phyloP scores from a whole-genome alignment of 2,329 filamentous ascomycete species.

The Cercospora sp. region DNA sequence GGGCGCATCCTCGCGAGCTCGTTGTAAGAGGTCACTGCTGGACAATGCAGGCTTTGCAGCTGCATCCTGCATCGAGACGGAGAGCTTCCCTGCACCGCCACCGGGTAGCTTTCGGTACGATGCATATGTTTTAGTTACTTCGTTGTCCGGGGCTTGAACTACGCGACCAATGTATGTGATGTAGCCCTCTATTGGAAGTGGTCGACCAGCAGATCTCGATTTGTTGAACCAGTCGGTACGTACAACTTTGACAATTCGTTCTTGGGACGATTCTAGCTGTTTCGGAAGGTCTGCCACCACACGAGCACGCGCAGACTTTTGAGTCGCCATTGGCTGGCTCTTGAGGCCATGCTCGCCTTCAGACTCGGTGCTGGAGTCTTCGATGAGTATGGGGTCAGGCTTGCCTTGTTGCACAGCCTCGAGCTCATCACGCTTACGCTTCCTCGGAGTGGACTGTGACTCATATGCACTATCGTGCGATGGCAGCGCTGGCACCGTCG shows the following conservation, averaged over 20 bases:
- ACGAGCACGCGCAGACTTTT: background rate
- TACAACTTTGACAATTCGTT: constrained; percentile 51
- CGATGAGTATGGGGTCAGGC: constrained; percentile 22
- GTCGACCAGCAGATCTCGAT: constrained; percentile 46
- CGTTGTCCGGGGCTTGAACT: constrained; percentile 41
- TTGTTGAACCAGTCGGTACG: constrained; percentile 57
- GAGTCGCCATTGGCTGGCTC: constrained; percentile 2
- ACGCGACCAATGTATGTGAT: constrained; percentile 55
- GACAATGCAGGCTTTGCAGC: constrained; percentile 14
- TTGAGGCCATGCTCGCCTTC: constrained; percentile 33
- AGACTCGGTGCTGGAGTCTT: constrained; percentile 41
- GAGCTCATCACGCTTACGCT: constrained; percentile 16
- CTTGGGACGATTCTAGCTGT: constrained; percentile 1
- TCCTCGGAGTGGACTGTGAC: constrained; percentile 9
- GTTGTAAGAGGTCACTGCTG: constrained; percentile 46
- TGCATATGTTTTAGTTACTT: constrained; percentile 14
- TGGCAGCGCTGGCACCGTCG: background rate
- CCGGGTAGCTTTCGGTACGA: constrained; percentile 18
- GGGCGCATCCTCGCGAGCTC: constrained; percentile 51
- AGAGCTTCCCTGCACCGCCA: constrained; percentile 11
- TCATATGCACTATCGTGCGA: constrained; percentile 4
- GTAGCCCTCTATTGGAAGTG: constrained; percentile 52
- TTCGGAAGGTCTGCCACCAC: background rate
- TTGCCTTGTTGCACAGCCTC: constrained; percentile 12
- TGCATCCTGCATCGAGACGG: constrained; percentile 14